phyloP scores from a whole-genome alignment of 768 basidiomycete species.

The Lactifluus rugatus region DNA sequence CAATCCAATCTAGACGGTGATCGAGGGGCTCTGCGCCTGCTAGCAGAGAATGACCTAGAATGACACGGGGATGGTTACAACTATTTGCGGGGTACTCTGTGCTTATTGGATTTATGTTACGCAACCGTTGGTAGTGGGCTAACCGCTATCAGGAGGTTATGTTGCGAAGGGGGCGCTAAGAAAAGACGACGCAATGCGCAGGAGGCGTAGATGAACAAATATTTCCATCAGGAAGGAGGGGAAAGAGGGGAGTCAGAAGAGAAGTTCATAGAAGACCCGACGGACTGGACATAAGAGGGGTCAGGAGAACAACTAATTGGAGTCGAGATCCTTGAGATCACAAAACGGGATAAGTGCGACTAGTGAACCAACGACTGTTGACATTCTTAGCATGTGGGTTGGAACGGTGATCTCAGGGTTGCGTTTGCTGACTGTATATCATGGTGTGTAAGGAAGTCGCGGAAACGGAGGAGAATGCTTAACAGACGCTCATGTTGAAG shows the following conservation, averaged over 20 bases:
- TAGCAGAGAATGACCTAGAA: conserved; percentile 5
- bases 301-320: conserved; percentile 11
- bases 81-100: conserved; percentile 12
- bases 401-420: conserved; percentile 18
- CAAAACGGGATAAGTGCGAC: conserved; percentile 12
- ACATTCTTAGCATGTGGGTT: conserved; percentile 4
- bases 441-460: conserved; percentile 14
- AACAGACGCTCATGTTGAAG: conserved; percentile 16
- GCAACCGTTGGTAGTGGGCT: conserved; percentile 1
- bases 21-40: conserved; percentile 15
- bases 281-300: conserved; percentile 17
- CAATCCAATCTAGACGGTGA: conserved; percentile 7
- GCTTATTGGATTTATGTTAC: not conserved
- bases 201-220: conserved; percentile 19
- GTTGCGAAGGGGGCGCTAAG: conserved; percentile 6
- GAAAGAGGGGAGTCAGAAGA: conserved; percentile 18
- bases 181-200: conserved; percentile 14
- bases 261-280: conserved; percentile 18
- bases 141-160: conserved; percentile 13
- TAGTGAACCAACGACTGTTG: conserved; percentile 1
- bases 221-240: conserved; percentile 21
- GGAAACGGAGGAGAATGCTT: conserved; percentile 11
- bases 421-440: conserved; percentile 15
- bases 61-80: conserved; percentile 7
- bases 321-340: conserved; percentile 14